These are phyloP conservation scores for Brassica hybrid DNA, from an alignment of 441 rosid genomes.

Conservation along the genomic window DNA sequence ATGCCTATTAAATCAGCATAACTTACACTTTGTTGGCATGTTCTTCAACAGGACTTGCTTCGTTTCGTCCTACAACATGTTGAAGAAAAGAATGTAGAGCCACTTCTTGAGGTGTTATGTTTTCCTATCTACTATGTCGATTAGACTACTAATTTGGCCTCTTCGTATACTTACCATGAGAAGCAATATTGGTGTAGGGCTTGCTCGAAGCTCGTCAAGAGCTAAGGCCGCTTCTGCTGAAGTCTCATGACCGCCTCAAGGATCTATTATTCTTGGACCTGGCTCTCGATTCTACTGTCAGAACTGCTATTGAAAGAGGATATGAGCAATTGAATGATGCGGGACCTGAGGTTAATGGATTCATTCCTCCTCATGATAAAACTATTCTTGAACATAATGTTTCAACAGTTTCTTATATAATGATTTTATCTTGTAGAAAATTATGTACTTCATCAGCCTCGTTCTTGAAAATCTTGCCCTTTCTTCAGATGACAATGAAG, in stretches of 20 bases:
- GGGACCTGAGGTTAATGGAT: conserved; percentile 75
- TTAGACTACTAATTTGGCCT: too few species aligned
- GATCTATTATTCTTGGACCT: conserved; percentile 92
- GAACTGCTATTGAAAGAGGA: conserved; percentile 97
- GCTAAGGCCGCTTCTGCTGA: too few species aligned
- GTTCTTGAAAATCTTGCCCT: too few species aligned
- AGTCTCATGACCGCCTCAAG: conserved; percentile 81
- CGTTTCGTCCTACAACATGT: conserved; percentile 77
- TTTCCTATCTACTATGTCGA: conserved; percentile 4
- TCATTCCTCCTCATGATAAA: conserved; percentile 24
- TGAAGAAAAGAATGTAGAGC: conserved; percentile 86
- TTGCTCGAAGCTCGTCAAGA: too few species aligned
- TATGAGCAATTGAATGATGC: conserved; percentile 81
- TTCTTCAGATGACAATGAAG: conserved; percentile 93
- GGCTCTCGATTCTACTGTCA: conserved; percentile 92
- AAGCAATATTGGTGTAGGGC: too few species aligned
- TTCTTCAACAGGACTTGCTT: conserved; percentile 72
- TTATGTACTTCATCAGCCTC: conserved; percentile 77
- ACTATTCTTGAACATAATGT: conserved; percentile 27
- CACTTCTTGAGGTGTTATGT: conserved; percentile 73
- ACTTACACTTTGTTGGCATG: conserved; percentile 34
- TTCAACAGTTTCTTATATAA: conserved; percentile 2
- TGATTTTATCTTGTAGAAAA: conserved; percentile 64
- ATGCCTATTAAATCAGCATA: conserved; percentile 15
- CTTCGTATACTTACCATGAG: conserved; percentile 16